These are phyloP conservation scores for Hericium coralloides DNA, from an alignment of 768 basidiomycete genomes.

Conservation along the genomic window DNA sequence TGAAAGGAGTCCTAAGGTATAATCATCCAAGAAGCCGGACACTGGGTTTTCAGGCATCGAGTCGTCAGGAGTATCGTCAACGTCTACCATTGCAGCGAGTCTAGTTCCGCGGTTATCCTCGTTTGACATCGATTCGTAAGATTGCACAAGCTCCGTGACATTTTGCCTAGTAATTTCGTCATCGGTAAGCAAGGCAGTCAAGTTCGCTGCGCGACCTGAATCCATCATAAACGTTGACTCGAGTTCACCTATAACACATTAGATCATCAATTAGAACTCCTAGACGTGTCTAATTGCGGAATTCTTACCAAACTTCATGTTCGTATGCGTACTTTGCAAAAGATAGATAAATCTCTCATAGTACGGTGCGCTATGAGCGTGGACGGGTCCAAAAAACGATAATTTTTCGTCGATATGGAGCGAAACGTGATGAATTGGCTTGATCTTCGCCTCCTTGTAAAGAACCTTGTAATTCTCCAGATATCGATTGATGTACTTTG, in stretches of 20 bases:
- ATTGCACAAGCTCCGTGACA: not conserved
- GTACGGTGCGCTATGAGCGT: not conserved
- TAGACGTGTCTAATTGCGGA: not conserved
- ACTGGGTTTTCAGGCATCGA: not conserved
- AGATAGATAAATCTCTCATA: not conserved
- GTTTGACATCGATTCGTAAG: not conserved
- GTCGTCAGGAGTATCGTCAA: not conserved
- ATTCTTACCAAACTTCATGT: not conserved
- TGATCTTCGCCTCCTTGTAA: constrained; percentile 16
- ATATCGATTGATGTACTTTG: constrained; percentile 12
- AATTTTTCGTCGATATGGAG: constrained; percentile 22
- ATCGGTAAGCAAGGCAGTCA: not conserved
- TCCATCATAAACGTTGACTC: not conserved
- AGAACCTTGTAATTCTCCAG: constrained; percentile 12
- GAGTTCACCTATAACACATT: not conserved
- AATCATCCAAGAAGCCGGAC: not conserved
- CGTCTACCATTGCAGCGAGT: not conserved
- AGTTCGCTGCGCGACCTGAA: not conserved
- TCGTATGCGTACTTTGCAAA: not conserved
- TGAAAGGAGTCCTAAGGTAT: not conserved
- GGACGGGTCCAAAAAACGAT: constrained; percentile 19
- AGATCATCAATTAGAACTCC: not conserved
- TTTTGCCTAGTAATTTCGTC: not conserved
- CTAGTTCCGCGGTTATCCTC: not conserved
- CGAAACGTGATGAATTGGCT: constrained; percentile 22